Percentiles rank a stretch among this genome's conserved stretches.
These are phyloP conservation scores for Ceratobasidium sp. DNA, from an alignment of 1,284 basidiomycete genomes.

Conservation along the genomic window DNA sequence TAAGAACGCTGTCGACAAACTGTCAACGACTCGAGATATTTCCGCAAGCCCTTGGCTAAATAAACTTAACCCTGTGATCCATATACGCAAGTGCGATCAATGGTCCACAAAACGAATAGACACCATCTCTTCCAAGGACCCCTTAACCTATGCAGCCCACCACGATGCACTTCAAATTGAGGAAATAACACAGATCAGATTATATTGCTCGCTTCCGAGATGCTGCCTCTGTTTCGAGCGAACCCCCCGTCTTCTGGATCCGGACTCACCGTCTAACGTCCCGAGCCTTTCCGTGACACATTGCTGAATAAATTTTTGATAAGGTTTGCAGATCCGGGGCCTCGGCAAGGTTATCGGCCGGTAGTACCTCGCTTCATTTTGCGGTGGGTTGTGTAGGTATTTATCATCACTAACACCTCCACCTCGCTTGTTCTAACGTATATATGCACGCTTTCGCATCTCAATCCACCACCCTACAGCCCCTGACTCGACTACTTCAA, in stretches of 20 bases:
- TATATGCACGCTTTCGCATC: background rate
- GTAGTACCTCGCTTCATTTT: background rate
- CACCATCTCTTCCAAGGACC: no score
- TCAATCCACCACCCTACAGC: background rate
- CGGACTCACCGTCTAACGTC: background rate
- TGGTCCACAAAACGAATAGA: no score
- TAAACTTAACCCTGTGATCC: no score
- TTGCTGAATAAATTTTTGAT: background rate
- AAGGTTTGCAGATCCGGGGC: background rate
- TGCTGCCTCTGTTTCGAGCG: background rate
- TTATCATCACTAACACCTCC: background rate
- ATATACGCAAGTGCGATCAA: no score
- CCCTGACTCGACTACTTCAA: conserved; percentile 57
- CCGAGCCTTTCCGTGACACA: background rate
- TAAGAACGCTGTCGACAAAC: conserved; percentile 1
- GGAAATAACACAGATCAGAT: no score
- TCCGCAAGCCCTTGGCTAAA: background rate
- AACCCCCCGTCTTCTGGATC: background rate
- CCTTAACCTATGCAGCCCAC: no score
- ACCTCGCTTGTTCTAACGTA: background rate
- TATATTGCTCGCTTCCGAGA: no score
- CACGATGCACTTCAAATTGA: no score
- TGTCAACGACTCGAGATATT: background rate
- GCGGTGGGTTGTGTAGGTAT: background rate
- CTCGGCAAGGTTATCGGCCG: background rate